Percentiles rank a stretch among this genome's conserved stretches.
Conservation (phyloP, 495 filamentous ascomycete genomes). For the Xylaria sp. region DNA sequence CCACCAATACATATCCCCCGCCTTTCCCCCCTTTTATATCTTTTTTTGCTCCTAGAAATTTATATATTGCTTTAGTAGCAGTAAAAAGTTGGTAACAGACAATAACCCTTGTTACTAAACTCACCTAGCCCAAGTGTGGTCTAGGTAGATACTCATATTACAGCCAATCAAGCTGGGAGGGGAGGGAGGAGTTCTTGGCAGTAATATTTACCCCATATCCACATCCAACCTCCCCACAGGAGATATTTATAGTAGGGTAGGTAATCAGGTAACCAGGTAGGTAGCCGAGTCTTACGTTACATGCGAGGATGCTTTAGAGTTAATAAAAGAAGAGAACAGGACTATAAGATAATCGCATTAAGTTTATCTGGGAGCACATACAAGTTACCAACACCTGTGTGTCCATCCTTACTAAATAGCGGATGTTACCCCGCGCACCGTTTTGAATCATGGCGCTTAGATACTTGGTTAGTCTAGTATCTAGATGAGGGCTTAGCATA, state of each 20-base stretch:
- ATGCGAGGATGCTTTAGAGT: background rate
- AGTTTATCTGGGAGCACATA: background rate
- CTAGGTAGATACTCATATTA: background rate
- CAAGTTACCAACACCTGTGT: background rate
- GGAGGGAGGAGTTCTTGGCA: background rate
- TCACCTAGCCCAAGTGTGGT: slow-evolving; percentile 6
- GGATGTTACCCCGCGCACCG: background rate
- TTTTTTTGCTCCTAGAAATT: background rate
- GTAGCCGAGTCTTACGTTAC: background rate
- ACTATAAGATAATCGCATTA: background rate
- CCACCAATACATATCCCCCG: no score
- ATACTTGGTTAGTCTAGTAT: no score
- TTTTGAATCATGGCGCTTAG: background rate
- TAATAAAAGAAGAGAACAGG: background rate
- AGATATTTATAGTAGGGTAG: no score
- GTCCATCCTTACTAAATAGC: no score
- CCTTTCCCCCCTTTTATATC: no score
- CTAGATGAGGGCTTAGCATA: background rate
- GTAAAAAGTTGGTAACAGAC: no score
- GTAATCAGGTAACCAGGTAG: background rate
- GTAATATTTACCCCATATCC: background rate
- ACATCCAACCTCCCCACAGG: background rate
- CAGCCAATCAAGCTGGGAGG: background rate
- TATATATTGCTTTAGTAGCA: background rate
- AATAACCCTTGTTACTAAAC: background rate